Evolutionary conservation across 2,329 filamentous ascomycete genomes (phyloP).

Genomic region (Ophiostoma perfectum): DNA sequence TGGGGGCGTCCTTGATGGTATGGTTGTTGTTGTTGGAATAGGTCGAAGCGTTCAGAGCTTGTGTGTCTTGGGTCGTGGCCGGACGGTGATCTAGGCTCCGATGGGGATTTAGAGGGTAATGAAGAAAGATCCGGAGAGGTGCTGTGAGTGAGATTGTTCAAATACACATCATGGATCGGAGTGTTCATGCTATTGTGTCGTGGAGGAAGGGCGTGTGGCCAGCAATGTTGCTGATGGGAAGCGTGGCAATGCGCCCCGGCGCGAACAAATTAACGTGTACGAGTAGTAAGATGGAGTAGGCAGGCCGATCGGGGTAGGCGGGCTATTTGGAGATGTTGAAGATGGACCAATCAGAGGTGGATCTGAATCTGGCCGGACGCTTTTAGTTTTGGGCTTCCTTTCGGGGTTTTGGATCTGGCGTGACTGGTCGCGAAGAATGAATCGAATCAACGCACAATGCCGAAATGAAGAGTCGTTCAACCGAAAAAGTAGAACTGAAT

Average conservation of each 20-base stretch:
- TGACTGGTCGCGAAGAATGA: not conserved
- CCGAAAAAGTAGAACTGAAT: not conserved
- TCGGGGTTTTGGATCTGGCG: constrained; percentile 1
- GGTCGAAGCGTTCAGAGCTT: constrained; percentile 29
- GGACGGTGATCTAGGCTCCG: constrained; percentile 44
- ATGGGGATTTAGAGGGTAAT: constrained; percentile 44
- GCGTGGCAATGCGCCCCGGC: constrained; percentile 11
- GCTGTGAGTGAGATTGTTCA: constrained; percentile 33
- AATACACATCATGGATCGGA: constrained; percentile 31
- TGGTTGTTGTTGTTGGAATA: not conserved
- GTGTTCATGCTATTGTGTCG: constrained; percentile 11
- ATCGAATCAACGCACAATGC: not conserved
- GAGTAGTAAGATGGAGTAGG: constrained; percentile 9
- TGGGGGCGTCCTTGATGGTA: not conserved
- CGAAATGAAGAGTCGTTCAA: not conserved
- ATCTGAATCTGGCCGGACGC: not conserved
- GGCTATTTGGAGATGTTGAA: constrained; percentile 18
- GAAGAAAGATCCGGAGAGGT: constrained; percentile 47
- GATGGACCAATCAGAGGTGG: constrained; percentile 20
- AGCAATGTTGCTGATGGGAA: not conserved
- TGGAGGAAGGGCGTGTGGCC: not conserved
- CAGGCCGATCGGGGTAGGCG: not conserved
- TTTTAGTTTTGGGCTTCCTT: constrained; percentile 14
- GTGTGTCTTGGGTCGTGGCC: constrained; percentile 37
- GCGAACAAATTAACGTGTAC: constrained; percentile 13